Evolutionary conservation across 2,329 filamentous ascomycete species (phyloP).

Genomic region (Cercospora citrullina): DNA sequence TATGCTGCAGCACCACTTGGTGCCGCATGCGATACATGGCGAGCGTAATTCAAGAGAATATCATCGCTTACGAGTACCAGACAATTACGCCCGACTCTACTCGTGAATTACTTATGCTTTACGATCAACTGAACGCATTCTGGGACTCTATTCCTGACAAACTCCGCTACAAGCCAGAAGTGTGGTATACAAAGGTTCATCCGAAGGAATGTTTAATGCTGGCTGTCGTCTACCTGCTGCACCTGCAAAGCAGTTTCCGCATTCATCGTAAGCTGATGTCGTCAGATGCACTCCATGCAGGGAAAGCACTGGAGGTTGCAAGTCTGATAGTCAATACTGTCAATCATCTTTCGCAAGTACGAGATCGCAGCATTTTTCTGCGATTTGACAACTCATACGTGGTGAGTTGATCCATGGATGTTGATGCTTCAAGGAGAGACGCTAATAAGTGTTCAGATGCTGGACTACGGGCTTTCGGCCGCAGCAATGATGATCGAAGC

Average conservation of each 20-base stretch:
- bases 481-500: constrained; percentile 22
- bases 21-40: constrained; percentile 17
- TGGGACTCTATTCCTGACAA: neutral
- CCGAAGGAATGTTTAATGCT: constrained; percentile 20
- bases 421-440: neutral
- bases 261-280: constrained; percentile 15
- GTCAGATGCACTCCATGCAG: constrained; percentile 1
- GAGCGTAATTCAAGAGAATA: constrained; percentile 14
- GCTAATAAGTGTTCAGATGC: constrained; percentile 14
- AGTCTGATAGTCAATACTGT: constrained; percentile 19
- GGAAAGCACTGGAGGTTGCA: constrained; percentile 14
- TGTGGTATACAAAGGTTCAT: constrained; percentile 23
- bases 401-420: constrained; percentile 10
- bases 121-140: neutral
- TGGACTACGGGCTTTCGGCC: constrained; percentile 26
- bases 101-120: neutral
- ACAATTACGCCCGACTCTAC: neutral
- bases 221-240: constrained; percentile 22
- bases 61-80: constrained; percentile 5
- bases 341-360: constrained; percentile 21
- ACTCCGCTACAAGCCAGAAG: constrained; percentile 22
- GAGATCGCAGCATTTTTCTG: constrained; percentile 21
- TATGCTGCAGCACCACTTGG: constrained; percentile 21
- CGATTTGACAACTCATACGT: constrained; percentile 25
- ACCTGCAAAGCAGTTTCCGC: constrained; percentile 26